Base-by-base conservation (phyloP, 2,329 filamentous ascomycete genomes). In the Arthrinium phaeospermum region DNA sequence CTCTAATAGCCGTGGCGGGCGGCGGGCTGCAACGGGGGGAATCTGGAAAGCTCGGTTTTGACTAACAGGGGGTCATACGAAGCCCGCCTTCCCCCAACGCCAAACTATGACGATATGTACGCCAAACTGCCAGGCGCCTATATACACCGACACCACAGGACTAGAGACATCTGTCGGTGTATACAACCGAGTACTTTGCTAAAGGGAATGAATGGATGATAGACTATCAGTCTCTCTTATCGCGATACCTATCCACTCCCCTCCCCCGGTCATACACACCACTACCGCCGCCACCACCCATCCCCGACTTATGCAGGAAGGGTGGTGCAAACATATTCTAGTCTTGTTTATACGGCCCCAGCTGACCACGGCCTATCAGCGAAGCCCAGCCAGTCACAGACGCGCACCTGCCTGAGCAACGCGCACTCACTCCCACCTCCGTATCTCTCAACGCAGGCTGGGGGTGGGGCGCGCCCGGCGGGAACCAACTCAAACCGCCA, bases 281-380 rank as follows among this genome's bases (percentile, higher is more conserved):
- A 51, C 49, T n/a, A 10, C 1, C 12, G 14, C 46, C 46, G 14
- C 46, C 46, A n/a, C 44, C 44, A 45, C 16, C 13, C 44, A 41
- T 10, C 37, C 16, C 44, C 44, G 44, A 45, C 44, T 49, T 49
- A 57, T 30, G 51, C 24, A 57, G 30, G 24, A 30, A 57, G 51
- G 51, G 51, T 57, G 51, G 27, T 57, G 27, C 51, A 57, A 34
- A 57, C 51, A 57, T 57, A 57, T 57, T 57, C 27, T 57, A 57
- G 51, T 19, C 27, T 57, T 16, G 27, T 57, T 19, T 37, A 37
- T 37, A 49, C 53, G 8, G 16, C 12, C 12, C 53, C 53, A 37
- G 53, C 53, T 61, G 53, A 61, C 53, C 27, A 37, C 6, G 53
- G 53, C 53, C 53, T 61, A 61, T 37, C 53, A 61, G 53, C 3